Conservation (phyloP, 257 asterid genomes). For the Verbena officinalis region DNA sequence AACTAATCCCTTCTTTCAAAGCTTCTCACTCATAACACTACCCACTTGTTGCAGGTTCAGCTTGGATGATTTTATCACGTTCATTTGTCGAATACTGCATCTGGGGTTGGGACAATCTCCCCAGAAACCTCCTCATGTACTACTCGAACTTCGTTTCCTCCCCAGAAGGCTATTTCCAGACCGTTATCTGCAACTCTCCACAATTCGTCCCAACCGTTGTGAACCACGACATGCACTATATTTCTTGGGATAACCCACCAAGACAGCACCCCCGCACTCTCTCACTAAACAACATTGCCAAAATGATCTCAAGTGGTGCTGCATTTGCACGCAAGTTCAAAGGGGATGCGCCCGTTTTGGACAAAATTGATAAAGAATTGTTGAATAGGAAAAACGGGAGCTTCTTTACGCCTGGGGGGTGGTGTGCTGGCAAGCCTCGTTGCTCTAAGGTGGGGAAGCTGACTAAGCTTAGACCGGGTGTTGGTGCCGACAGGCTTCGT, state of each 20-base stretch:
- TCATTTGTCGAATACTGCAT: conserved; percentile 80
- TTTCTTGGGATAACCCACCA: conserved; percentile 93
- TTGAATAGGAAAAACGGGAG: conserved; percentile 61
- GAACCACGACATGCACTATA: conserved; percentile 95
- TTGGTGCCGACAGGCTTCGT: conserved; percentile 70
- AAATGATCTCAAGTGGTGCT: conserved; percentile 69
- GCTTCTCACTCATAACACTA: background rate
- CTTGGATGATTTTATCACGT: conserved; percentile 92
- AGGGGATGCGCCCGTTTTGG: conserved; percentile 52
- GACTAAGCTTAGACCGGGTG: conserved; percentile 62
- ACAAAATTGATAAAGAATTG: conserved; percentile 67
- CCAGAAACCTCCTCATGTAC: conserved; percentile 92
- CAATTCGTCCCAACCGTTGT: conserved; percentile 68
- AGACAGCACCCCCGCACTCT: conserved; percentile 81
- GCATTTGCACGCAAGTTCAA: conserved; percentile 93
- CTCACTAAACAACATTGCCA: conserved; percentile 62
- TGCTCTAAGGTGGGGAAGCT: conserved; percentile 75
- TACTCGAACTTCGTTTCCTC: conserved; percentile 91
- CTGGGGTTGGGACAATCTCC: conserved; percentile 99
- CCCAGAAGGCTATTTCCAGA: conserved; percentile 96
- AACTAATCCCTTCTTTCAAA: too few species aligned
- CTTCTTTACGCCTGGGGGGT: conserved; percentile 92
- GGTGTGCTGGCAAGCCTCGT: conserved; percentile 75
- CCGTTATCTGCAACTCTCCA: conserved; percentile 89
- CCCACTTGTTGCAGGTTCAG: conserved; percentile 69